A percentile compares a stretch with the other conserved stretches of the same genome.
phyloP scores from a whole-genome alignment of 163 green algal genomes.

The Volvox carteri region DNA sequence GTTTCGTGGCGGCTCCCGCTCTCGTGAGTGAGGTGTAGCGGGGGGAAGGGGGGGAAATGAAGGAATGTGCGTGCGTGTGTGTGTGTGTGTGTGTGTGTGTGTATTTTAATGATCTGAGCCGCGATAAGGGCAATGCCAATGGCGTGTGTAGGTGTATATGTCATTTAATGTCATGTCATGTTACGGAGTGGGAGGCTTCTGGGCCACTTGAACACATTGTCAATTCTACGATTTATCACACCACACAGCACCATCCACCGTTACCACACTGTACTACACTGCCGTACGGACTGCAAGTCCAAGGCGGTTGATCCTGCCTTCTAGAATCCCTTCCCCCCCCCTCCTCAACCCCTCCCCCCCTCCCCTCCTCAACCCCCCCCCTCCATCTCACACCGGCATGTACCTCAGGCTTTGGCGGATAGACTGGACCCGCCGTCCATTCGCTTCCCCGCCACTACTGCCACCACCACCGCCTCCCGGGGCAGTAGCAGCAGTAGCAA shows the following conservation, averaged over 20 bases:
- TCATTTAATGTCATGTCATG: background rate
- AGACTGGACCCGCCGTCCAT: background rate
- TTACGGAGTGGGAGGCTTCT: no score
- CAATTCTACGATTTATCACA: no score
- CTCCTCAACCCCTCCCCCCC: no score
- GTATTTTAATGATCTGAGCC: no score
- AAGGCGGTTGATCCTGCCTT: no score
- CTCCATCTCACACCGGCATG: no score
- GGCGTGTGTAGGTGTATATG: background rate
- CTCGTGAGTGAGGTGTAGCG: background rate
- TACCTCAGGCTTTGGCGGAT: slow-evolving; percentile 12
- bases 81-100: background rate
- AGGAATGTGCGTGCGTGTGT: background rate
- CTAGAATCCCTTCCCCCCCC: no score
- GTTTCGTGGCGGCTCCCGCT: background rate
- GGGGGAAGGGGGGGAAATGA: background rate
- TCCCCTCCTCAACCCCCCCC: no score
- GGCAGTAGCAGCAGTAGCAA: background rate
- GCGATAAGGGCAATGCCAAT: no score
- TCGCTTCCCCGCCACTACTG: background rate
- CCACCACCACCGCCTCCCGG: background rate
- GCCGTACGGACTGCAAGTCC: no score
- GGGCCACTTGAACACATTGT: no score
- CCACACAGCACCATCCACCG: background rate
- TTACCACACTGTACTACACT: no score